Conservation (phyloP, 306 rosid genomes). For the Prunus armeniaca region DNA sequence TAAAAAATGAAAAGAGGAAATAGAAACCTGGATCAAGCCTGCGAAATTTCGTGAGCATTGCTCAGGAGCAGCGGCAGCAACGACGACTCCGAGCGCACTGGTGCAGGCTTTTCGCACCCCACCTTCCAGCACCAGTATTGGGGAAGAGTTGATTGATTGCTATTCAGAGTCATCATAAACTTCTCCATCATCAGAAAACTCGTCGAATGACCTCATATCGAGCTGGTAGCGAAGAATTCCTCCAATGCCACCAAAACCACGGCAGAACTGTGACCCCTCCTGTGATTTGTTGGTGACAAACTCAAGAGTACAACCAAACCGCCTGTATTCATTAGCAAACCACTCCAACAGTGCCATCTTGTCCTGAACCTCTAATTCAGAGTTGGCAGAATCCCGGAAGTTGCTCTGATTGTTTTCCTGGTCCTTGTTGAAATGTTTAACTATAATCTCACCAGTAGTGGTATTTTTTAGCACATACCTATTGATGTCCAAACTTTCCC, state of each 20-base stretch:
- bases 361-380: slow-evolving; percentile 82
- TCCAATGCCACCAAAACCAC: slow-evolving; percentile 91
- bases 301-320: slow-evolving; percentile 76
- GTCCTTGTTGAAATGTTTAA: slow-evolving; percentile 75
- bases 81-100: slow-evolving; percentile 24
- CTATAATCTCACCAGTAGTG: slow-evolving; percentile 48
- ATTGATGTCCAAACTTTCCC: slow-evolving; percentile 80
- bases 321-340: slow-evolving; percentile 81
- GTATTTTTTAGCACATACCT: slow-evolving; percentile 60
- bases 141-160: slow-evolving; percentile 39
- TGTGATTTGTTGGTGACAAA: slow-evolving; percentile 90
- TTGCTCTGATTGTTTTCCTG: slow-evolving; percentile 59
- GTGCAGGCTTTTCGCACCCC: slow-evolving; percentile 36
- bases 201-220: slow-evolving; percentile 75
- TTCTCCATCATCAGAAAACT: slow-evolving; percentile 65
- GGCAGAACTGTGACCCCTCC: slow-evolving; percentile 90
- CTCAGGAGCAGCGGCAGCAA: slow-evolving; percentile 16
- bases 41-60: neutral
- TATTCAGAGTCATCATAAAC: slow-evolving; percentile 61
- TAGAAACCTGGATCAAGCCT: slow-evolving; percentile 18
- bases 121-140: slow-evolving; percentile 39
- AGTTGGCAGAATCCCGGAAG: slow-evolving; percentile 48
- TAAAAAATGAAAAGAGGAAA: neutral
- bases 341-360: slow-evolving; percentile 76
- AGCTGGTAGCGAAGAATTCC: slow-evolving; percentile 95